Evolutionary conservation across 768 basidiomycete species (phyloP).

Genomic region (Amanita phalloides): DNA sequence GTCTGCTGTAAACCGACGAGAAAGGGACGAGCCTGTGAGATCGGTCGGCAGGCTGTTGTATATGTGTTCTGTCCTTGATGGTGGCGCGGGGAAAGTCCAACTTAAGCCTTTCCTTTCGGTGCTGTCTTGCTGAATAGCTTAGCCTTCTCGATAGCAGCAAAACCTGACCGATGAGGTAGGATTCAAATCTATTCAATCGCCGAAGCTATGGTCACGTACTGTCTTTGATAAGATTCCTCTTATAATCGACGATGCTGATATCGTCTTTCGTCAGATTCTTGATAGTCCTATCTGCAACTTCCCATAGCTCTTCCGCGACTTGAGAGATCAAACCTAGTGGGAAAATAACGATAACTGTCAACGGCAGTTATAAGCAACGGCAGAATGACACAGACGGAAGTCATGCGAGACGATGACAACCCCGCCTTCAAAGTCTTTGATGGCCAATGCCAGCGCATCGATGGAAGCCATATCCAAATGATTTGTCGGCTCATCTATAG

Average conservation of each 20-base stretch:
- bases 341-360: background rate
- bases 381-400: slow-evolving; percentile 61
- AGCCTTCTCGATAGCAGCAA: slow-evolving; percentile 84
- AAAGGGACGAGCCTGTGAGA: background rate
- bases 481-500: slow-evolving; percentile 85
- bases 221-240: slow-evolving; percentile 72
- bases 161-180: slow-evolving; percentile 33
- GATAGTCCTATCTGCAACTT: slow-evolving; percentile 91
- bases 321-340: slow-evolving; percentile 84
- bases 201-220: slow-evolving; percentile 29
- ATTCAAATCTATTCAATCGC: background rate
- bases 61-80: background rate
- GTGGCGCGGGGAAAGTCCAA: background rate
- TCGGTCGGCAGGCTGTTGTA: background rate
- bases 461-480: slow-evolving; percentile 98
- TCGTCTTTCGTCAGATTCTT: slow-evolving; percentile 85
- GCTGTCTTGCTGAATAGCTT: slow-evolving; percentile 85
- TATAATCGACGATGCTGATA: slow-evolving; percentile 90
- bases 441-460: slow-evolving; percentile 89
- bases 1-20: background rate
- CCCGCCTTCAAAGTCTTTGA: slow-evolving; percentile 95
- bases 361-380: background rate
- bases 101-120: slow-evolving; percentile 55
- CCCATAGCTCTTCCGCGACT: slow-evolving; percentile 98
- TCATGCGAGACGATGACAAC: slow-evolving; percentile 99